Evolutionary conservation across 148 eudicot genomes (phyloP).

Genomic region (Tetragonia tetragonoides): DNA sequence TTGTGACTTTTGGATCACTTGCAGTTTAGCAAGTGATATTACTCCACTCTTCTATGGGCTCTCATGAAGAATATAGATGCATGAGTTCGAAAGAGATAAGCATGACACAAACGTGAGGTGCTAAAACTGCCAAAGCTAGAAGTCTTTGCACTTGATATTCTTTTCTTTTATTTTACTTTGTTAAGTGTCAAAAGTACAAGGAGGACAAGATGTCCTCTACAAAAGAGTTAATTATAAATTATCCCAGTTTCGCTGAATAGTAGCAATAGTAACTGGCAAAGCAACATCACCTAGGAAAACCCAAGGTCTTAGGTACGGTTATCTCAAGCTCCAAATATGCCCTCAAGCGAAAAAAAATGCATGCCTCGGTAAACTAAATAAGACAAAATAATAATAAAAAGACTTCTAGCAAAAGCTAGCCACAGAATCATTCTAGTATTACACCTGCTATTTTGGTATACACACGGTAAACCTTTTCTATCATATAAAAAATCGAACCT

Average conservation of each 20-base stretch:
- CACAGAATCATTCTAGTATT: background rate
- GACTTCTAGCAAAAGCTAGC: background rate
- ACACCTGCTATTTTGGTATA: too few species aligned
- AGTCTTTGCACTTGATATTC: conserved; percentile 6
- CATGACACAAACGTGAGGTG: background rate
- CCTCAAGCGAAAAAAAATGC: background rate
- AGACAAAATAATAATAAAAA: background rate
- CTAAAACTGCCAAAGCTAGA: background rate
- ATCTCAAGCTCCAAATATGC: background rate
- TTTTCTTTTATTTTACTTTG: too few species aligned
- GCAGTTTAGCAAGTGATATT: background rate
- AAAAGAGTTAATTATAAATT: too few species aligned
- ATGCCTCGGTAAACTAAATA: background rate
- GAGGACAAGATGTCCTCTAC: too few species aligned
- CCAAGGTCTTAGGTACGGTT: background rate
- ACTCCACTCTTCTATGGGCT: background rate
- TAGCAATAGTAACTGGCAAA: background rate
- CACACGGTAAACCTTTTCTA: too few species aligned
- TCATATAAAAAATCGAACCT: background rate
- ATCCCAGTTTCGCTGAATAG: too few species aligned
- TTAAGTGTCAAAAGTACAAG: too few species aligned
- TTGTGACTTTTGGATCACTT: background rate
- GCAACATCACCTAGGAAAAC: background rate
- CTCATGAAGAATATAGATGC: background rate
- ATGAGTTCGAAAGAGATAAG: background rate